Conservation (phyloP, 2,329 filamentous ascomycete genomes). For the Aspergillus jensenii region DNA sequence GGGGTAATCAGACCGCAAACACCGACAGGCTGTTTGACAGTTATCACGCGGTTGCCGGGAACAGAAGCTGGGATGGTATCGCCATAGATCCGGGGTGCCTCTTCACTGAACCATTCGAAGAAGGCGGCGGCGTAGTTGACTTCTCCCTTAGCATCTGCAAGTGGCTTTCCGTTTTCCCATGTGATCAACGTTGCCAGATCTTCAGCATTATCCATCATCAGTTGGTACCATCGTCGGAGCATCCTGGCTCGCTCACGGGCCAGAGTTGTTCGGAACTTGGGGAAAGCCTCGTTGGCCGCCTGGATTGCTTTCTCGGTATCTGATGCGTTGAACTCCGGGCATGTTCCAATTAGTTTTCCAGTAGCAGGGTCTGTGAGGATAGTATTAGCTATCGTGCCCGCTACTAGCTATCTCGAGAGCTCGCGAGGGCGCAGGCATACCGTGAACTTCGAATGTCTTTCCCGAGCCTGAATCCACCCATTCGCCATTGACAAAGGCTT, state of each 20-base stretch:
- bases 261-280: conserved; percentile 60
- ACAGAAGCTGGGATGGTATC: conserved; percentile 62
- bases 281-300: conserved; percentile 73
- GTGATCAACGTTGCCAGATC: conserved; percentile 66
- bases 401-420: neutral
- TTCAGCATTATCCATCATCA: conserved; percentile 65
- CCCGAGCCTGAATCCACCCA: conserved; percentile 84
- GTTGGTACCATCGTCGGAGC: conserved; percentile 66
- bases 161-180: conserved; percentile 69
- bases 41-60: conserved; percentile 61
- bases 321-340: conserved; percentile 73
- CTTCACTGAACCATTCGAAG: conserved; percentile 64
- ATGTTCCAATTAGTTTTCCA: conserved; percentile 74
- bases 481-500: conserved; percentile 87
- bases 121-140: conserved; percentile 60
- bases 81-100: conserved; percentile 59
- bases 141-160: conserved; percentile 61
- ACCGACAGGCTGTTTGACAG: conserved; percentile 65
- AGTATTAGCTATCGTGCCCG: neutral
- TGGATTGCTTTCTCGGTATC: conserved; percentile 81
- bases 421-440: conserved; percentile 39
- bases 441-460: conserved; percentile 85
- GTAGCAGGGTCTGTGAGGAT: conserved; percentile 70
- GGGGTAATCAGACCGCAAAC: conserved; percentile 68
- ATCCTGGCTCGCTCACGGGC: conserved; percentile 61